Percentiles rank a stretch among this genome's conserved stretches.
Evolutionary conservation across 1,284 basidiomycete species (phyloP).

Genomic region (Heterobasidion parviporum): DNA sequence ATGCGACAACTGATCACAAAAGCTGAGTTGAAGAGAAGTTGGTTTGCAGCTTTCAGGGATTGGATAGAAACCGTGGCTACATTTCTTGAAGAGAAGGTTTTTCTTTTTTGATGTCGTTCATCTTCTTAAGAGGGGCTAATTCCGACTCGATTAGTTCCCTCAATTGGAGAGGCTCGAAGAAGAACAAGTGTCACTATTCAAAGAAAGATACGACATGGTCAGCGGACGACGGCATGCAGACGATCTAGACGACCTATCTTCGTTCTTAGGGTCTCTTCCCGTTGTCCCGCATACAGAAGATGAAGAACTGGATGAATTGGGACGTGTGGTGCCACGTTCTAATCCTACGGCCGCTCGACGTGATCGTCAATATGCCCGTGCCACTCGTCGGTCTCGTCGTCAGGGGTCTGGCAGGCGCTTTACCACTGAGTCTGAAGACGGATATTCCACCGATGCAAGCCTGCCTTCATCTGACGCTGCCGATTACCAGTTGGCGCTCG

Average conservation of each 20-base stretch:
- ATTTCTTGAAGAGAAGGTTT: constrained; percentile 90
- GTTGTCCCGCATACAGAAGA: constrained; percentile 19
- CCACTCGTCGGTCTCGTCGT: constrained; percentile 37
- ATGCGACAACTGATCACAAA: constrained; percentile 72
- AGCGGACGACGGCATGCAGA: constrained; percentile 59
- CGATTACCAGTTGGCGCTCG: constrained; percentile 64
- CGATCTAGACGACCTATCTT: constrained; percentile 74
- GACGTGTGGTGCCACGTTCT: constrained; percentile 38
- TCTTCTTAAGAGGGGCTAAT: constrained; percentile 5
- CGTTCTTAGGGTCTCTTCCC: constrained; percentile 59
- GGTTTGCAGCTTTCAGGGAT: constrained; percentile 79
- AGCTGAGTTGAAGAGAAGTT: constrained; percentile 79
- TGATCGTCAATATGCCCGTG: constrained; percentile 48
- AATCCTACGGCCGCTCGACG: constrained; percentile 39
- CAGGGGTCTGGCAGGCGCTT: constrained; percentile 18
- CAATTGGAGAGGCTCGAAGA: constrained; percentile 80
- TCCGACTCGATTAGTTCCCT: constrained; percentile 56
- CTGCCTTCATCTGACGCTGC: constrained; percentile 56
- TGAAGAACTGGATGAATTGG: constrained; percentile 60
- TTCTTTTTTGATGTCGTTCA: constrained; percentile 1
- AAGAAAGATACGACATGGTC: constrained; percentile 70
- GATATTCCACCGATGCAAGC: constrained; percentile 80
- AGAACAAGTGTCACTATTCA: constrained; percentile 66
- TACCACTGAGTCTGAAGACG: constrained; percentile 54
- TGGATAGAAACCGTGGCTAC: constrained; percentile 85